Conservation (phyloP, 2,329 filamentous ascomycete genomes). For the Aaosphaeria arxii region DNA sequence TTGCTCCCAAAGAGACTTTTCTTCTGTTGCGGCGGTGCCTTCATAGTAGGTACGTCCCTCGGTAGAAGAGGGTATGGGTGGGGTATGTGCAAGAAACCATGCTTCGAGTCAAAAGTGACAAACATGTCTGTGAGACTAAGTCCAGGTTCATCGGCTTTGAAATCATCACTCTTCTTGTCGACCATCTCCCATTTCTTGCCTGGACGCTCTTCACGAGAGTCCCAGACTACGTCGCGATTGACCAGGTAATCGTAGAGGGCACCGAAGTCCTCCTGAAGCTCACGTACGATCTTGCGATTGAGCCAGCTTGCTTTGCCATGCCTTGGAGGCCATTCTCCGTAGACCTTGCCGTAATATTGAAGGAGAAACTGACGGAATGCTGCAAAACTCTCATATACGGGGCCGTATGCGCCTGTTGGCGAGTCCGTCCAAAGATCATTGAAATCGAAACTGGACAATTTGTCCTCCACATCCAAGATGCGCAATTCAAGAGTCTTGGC, state of each 20-base stretch:
- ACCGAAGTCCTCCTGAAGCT: constrained; percentile 64
- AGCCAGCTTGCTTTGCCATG: constrained; percentile 50
- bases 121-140: constrained; percentile 67
- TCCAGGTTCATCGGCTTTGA: constrained; percentile 46
- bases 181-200: constrained; percentile 65
- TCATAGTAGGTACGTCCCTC: constrained; percentile 19
- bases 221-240: constrained; percentile 65
- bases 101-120: constrained; percentile 61
- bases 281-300: constrained; percentile 55
- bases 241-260: constrained; percentile 70
- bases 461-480: constrained; percentile 61
- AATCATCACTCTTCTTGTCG: constrained; percentile 27
- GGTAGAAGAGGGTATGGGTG: constrained; percentile 66
- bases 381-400: constrained; percentile 56
- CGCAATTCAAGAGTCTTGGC: constrained; percentile 61
- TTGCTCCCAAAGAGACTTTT: constrained; percentile 32
- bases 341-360: constrained; percentile 54
- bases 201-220: constrained; percentile 58
- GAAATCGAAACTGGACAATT: constrained; percentile 59
- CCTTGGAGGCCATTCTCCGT: constrained; percentile 62
- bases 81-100: constrained; percentile 51
- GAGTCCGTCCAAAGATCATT: constrained; percentile 55
- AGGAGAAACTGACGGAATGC: constrained; percentile 60
- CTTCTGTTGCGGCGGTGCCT: constrained; percentile 21
- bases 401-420: constrained; percentile 30